Evolutionary conservation across 139 green algal genomes (phyloP), one percentile per base, ranked within the genome.

Genomic region (Chlorella sorokiniana): DNA sequence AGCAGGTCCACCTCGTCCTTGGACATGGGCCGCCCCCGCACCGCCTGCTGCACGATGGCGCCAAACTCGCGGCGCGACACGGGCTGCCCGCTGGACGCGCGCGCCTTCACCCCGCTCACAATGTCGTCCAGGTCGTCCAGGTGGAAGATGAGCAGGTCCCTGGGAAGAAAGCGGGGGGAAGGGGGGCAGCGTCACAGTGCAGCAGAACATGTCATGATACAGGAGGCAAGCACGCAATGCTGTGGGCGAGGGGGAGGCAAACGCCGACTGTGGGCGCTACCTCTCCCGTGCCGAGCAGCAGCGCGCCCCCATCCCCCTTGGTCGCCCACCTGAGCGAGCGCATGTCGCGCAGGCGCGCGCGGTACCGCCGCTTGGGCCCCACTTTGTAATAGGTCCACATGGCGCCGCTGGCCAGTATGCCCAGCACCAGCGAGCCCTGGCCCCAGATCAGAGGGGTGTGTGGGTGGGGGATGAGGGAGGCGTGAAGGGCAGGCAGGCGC

Each of bases 71-170:
- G 69, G 52, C 63, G 77, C 22, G 31, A 40, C 22, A 91, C 73
- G 0, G 54, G 18, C 2, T 6, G 1, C 1, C 73, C 73, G 51
- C 0, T 69, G 37, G 35, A 38, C 10, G 73, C 73, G 6, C 54
- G 54, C 37, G 54, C n/a, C 56, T 40, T 90, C 67, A 65, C 54
- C 65, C n/a, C 18, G 42, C 14, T 82, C 51, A 67, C 38, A 29
- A 81, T 44, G 20, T 56, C 35, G 79, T 91, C 89, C 79, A 91
- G 41, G 73, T 92, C 87, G 69, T 90, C 83, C 31, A 89, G n/a
- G 67, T 92, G 87, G 69, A 87, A 86, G 25, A 81, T 62, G 44
- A 92, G 78, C 54, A 92, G 81, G 42, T 90, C 85, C 35, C 77
- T 81, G 76, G 23, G 33, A 7, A 16, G 10, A 27, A 8, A n/a